phyloP scores from a whole-genome alignment of 768 basidiomycete species.

The Mycena polygramma region DNA sequence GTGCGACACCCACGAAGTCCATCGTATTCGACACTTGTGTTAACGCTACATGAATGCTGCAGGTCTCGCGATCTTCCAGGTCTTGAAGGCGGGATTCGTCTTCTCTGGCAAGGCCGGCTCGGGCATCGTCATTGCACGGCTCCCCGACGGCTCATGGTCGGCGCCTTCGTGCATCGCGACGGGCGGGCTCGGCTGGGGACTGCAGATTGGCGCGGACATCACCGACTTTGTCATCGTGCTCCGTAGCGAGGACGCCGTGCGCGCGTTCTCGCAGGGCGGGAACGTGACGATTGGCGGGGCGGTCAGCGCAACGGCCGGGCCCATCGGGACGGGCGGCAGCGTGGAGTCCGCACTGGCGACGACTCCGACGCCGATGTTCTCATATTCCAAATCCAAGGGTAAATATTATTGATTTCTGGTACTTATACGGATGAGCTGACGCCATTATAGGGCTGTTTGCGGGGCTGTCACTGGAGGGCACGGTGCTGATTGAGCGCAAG shows the following conservation, averaged over 20 bases:
- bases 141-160: slow-evolving; percentile 87
- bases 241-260: slow-evolving; percentile 95
- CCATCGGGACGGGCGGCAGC: slow-evolving; percentile 94
- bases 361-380: slow-evolving; percentile 95
- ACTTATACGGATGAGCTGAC: too few relatives aligned
- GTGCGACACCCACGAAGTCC: slow-evolving; percentile 61
- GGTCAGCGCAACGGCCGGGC: slow-evolving; percentile 88
- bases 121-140: slow-evolving; percentile 31
- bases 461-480: slow-evolving; percentile 94
- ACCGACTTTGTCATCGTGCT: slow-evolving; percentile 97
- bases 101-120: slow-evolving; percentile 52
- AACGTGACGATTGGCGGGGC: slow-evolving; percentile 97
- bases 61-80: slow-evolving; percentile 26
- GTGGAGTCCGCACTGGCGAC: slow-evolving; percentile 88
- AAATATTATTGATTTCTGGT: not conserved
- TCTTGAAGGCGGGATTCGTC: slow-evolving; percentile 31
- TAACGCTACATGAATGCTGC: not conserved
- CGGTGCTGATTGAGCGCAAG: slow-evolving; percentile 93
- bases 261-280: slow-evolving; percentile 94
- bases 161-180: slow-evolving; percentile 98
- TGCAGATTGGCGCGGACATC: slow-evolving; percentile 96
- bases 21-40: slow-evolving; percentile 85
- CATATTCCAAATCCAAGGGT: slow-evolving; percentile 97
- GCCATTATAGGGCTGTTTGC: slow-evolving; percentile 84
- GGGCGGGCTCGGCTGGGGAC: slow-evolving; percentile 93